These are phyloP conservation scores for Pelargonium fulgidum DNA, from an alignment of 441 rosid species.

Conservation along the genomic window DNA sequence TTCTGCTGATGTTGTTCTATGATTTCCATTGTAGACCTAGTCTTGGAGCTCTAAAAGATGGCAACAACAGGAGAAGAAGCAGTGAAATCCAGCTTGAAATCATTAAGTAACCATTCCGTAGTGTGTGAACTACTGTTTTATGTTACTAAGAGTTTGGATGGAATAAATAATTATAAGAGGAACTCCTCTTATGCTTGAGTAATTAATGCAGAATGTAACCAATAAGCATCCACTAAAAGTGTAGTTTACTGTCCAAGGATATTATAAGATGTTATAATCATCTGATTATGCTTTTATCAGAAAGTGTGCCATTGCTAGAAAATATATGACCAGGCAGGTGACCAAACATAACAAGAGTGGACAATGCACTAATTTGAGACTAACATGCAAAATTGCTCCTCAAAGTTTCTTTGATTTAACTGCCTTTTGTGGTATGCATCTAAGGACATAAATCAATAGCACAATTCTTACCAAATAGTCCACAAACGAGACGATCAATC, in stretches of 20 bases:
- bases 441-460: background rate
- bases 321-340: background rate
- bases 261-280: background rate
- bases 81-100: background rate
- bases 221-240: background rate
- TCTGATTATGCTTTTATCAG: background rate
- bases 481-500: background rate
- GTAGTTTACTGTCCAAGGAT: background rate
- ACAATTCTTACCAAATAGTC: background rate
- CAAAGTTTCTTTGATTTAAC: background rate
- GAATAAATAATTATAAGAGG: slow-evolving; percentile 26
- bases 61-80: slow-evolving; percentile 12
- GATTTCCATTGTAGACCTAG: slow-evolving; percentile 45
- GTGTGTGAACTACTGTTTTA: slow-evolving; percentile 20
- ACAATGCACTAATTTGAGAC: slow-evolving; percentile 1
- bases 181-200: slow-evolving; percentile 19
- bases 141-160: slow-evolving; percentile 20
- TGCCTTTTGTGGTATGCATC: background rate
- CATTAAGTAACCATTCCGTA: slow-evolving; percentile 19
- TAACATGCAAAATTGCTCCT: background rate
- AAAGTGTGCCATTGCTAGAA: background rate
- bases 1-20: slow-evolving; percentile 16
- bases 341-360: background rate
- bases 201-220: slow-evolving; percentile 21
- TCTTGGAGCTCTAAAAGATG: slow-evolving; percentile 56